A percentile compares a stretch with the other conserved stretches of the same genome.
phyloP scores from a whole-genome alignment of 164 flowering plant species.

The Magnolia officinalis region DNA sequence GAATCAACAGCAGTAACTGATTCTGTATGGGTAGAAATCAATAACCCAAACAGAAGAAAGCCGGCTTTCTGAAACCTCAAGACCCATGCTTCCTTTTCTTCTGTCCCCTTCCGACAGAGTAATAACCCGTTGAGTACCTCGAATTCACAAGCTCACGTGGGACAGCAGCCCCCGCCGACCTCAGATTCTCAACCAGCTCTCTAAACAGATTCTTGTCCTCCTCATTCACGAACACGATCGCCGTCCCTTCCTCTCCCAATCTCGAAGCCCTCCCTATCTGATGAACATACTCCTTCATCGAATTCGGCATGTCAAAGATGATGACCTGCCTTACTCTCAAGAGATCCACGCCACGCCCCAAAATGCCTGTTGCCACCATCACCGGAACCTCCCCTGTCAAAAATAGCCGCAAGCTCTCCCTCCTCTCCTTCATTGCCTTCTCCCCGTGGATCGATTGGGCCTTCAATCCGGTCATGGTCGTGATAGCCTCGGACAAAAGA shows the following conservation, averaged over 20 bases:
- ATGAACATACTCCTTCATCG: slow-evolving; percentile 85
- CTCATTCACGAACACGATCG: slow-evolving; percentile 73
- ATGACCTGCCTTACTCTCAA: slow-evolving; percentile 77
- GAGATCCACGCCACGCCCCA: slow-evolving; percentile 88
- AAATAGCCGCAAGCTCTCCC: slow-evolving; percentile 63
- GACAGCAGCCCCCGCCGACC: slow-evolving; percentile 61
- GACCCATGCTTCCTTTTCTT: slow-evolving; percentile 50
- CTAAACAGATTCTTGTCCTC: slow-evolving; percentile 63
- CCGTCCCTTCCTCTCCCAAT: slow-evolving; percentile 73
- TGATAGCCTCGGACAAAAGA: slow-evolving; percentile 77
- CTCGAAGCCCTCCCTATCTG: slow-evolving; percentile 90
- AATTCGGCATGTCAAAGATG: slow-evolving; percentile 89
- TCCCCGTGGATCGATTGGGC: slow-evolving; percentile 84
- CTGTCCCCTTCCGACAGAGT: slow-evolving; percentile 21
- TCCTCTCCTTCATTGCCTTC: slow-evolving; percentile 87
- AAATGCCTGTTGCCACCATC: slow-evolving; percentile 79
- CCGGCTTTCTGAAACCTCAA: slow-evolving; percentile 2
- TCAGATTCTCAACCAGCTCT: slow-evolving; percentile 56
- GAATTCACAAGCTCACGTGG: slow-evolving; percentile 83
- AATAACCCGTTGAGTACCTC: slow-evolving; percentile 31
- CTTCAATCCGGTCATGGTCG: slow-evolving; percentile 53
- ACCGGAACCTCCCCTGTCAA: slow-evolving; percentile 71
- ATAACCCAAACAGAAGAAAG: background rate
- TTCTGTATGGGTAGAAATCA: background rate
- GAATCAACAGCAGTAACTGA: too few species aligned